Base-by-base conservation (phyloP, 2,329 filamentous ascomycete species). In the Exophiala bonariae region DNA sequence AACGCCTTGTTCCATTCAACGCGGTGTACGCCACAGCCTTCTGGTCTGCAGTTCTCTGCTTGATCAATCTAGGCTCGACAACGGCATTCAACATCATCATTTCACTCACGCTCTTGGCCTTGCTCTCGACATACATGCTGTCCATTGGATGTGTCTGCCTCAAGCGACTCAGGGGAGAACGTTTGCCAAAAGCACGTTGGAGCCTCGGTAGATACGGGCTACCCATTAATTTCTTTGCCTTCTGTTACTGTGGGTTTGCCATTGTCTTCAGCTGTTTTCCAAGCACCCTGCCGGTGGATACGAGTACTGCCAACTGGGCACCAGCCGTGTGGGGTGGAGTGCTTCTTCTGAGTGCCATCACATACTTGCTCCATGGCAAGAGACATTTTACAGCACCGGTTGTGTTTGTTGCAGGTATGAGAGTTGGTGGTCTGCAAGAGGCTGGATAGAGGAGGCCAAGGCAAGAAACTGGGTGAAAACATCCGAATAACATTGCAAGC, bases 21-120 rank as follows among this genome's bases (percentile, higher is more conserved):
- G 66, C 74, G 2, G 71, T 78, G 45, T 59, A 74, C 43, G 63
- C 75, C 5, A 72, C 74, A 2, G 67, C 74, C 3, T 56, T 68
- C 9, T 64, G 71, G 31, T 69, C 71, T 14, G 62, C 66, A 3
- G 64, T 77, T 3, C 67, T 79, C 30, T 69, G 71, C 1, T 61
- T 79, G 18, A 76, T 79, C 65, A 78, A 77, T 55, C 71, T 79
- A 44, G 75, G 74, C 35, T 76, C 73, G n/a, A 60, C 63, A 16
- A 62, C 66, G 3, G 72, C 71, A 7, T 64, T 75, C 39, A 66
- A 69, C 49, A 70, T 70, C 44, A 68, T 75, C 35, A 59, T 72
- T 17, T 72, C 72, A 2, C 63, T 75, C 4, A 67, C 65, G 2
- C 64, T 72, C 19, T 64, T 65, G 4, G 68, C 70, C 6, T 53